Conservation (phyloP, 495 filamentous ascomycete species). For the Talaromyces trachyspermus region DNA sequence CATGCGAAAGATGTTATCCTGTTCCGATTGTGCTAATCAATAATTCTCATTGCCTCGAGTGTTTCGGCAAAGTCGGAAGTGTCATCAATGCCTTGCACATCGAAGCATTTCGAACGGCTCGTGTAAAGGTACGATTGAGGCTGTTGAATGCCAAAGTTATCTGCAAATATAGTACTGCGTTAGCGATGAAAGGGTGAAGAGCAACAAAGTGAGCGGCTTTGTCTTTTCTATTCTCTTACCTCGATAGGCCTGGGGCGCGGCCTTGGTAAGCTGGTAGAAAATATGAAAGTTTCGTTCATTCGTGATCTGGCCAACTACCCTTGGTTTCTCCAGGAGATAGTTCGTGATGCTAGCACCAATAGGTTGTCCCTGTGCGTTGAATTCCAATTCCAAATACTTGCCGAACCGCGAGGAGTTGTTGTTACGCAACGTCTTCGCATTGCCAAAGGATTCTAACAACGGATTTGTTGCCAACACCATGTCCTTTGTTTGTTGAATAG, state of each 20-base stretch:
- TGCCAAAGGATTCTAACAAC: constrained; percentile 93
- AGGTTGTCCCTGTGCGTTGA: constrained; percentile 88
- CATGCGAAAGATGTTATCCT: constrained; percentile 97
- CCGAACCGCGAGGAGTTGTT: constrained; percentile 99
- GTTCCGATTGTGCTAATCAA: constrained; percentile 80
- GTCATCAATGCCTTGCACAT: constrained; percentile 92
- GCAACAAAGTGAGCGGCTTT: too few species aligned
- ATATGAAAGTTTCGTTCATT: constrained; percentile 99
- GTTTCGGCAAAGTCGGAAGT: constrained; percentile 85
- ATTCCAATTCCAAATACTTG: constrained; percentile 96
- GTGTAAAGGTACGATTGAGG: constrained; percentile 95
- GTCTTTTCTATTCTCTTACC: constrained; percentile 36
- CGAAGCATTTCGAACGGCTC: constrained; percentile 84
- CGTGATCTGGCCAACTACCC: constrained; percentile 90
- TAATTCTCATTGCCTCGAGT: constrained; percentile 85
- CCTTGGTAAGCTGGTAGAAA: constrained; percentile 98
- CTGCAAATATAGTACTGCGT: constrained; percentile 19
- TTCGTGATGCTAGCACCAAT: constrained; percentile 98
- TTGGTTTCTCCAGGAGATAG: constrained; percentile 89
- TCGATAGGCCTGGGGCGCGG: constrained; percentile 76
- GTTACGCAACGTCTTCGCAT: constrained; percentile 95
- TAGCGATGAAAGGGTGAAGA: constrained; percentile 6
- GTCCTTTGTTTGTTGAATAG: constrained; percentile 96
- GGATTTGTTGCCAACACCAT: constrained; percentile 99
- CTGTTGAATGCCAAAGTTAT: constrained; percentile 79